Evolutionary conservation across 148 eudicot species (phyloP), one percentile per base, ranked within the genome.

Genomic region (Camellia sinensis): DNA sequence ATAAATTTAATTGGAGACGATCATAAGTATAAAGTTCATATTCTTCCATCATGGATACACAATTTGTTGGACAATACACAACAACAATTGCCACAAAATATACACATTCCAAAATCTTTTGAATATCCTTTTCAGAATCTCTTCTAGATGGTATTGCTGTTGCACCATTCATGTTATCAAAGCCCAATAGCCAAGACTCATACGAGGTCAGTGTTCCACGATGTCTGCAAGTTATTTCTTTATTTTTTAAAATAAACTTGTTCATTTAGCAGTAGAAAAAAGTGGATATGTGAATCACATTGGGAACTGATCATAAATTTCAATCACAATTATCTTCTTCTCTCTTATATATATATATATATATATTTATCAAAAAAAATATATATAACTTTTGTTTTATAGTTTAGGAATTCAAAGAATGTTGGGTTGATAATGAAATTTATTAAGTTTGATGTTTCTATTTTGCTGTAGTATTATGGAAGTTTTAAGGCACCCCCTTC

Each of bases 121-220:
- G 18, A 59, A 18, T 11, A 59, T 12, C 12, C 12, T 84, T 83
- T 79, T 75, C 88, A 81, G 85, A 83, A 66, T 67, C 40, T 86
- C n/a, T 71, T 86, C 81, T 72, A 78, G 85, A 40, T 88, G 71
- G 9, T 14, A 29, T 9, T 81, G 61, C 6, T 3, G 11, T 15
- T 8, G 79, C 78, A 3, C 85, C 88, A 4, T 74, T 84, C 75
- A 80, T 82, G 59, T 77, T 89, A 21, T 76, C 83, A n/a, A 82
- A 81, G 69, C 62, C 85, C 19, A 53, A 45, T 13, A 79, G 80
- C 22, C 81, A 72, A 78, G 53, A 44, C 57, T 62, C 17, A 62
- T 52, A 46, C 18, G 14, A 73, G 70, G 59, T 65, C 60, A 19
- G 59, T 60, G 19, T 53, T 14, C 43, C 43, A 44, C 18, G 14